Evolutionary conservation across 495 filamentous ascomycete species (phyloP), one percentile per base, ranked within the genome.

Genomic region (Aspergillus diversus): DNA sequence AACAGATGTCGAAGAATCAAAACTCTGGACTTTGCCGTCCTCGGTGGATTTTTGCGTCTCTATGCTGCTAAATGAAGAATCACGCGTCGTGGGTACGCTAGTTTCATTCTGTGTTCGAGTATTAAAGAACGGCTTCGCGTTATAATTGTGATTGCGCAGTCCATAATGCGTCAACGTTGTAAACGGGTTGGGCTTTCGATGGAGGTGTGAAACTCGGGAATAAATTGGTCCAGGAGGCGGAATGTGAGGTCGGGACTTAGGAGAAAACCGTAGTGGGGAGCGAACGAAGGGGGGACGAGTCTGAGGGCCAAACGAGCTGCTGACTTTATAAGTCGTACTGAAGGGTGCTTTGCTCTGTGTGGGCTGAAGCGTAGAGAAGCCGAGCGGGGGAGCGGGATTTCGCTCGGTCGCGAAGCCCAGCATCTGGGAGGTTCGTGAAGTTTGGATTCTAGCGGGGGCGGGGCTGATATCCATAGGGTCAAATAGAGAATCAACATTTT

Each of bases 381-480:
- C 31, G 59, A 37, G 35, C 15, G 5, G 16, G 11, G 51, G 31
- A 43, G 33, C 16, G 11, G 31, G 32, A 42, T 4, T 42, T 33
- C 9, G 21, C 3, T 54, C 37, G 31, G 56, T 52, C 5, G 53
- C 60, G 31, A 55, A 31, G 15, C 7, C 16, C n/a, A 17, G 21
- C 17, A 17, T 43, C 35, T 46, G 33, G 13, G 55, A 27, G 21
- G 32, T 5, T 7, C 11, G 17, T 6, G 16, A 15, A 15, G 0
- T 12, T 13, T 43, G 12, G 31, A 7, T 52, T 1, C 4, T n/a
- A 13, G 53, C 12, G 32, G 61, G 39, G 48, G 59, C 17, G 17
- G 63, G 54, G 35, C 50, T 57, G 31, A 67, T 65, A 33, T 71
- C 63, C 68, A 68, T 71, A 6, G 65, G 63, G 63, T 66, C 65